phyloP scores from a whole-genome alignment of 306 rosid genomes.

The Cicer chorassanicum region DNA sequence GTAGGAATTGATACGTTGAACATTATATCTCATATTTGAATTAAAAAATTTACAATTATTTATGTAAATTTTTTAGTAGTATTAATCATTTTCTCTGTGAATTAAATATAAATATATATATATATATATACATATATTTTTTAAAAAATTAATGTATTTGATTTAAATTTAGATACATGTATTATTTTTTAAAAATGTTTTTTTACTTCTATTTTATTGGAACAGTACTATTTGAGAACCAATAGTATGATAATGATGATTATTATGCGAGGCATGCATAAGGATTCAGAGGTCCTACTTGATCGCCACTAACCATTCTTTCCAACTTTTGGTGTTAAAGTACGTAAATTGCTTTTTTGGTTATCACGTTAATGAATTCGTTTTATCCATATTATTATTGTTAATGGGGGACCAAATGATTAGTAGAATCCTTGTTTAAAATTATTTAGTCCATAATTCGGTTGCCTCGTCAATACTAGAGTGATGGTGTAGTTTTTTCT shows the following conservation, averaged over 20 bases:
- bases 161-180: too few species aligned
- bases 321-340: conserved; percentile 30
- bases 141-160: too few species aligned
- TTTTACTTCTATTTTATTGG: too few species aligned
- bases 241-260: conserved; percentile 26
- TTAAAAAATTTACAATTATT: too few species aligned
- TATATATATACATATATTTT: too few species aligned
- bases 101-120: too few species aligned
- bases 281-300: conserved; percentile 18
- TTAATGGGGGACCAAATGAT: conserved; percentile 36
- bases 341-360: background rate
- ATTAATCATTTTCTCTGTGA: too few species aligned
- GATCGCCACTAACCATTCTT: conserved; percentile 31
- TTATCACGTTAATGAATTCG: background rate
- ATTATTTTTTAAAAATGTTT: too few species aligned
- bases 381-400: background rate
- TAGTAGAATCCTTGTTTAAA: background rate
- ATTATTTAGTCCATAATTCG: background rate
- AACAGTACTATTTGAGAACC: background rate
- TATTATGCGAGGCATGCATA: conserved; percentile 33
- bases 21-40: too few species aligned
- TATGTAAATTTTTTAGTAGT: too few species aligned
- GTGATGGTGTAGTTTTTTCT: background rate
- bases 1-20: rapidly evolving
- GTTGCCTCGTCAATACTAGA: background rate